Evolutionary conservation across 1,284 basidiomycete species (phyloP), one percentile per base, ranked within the genome.

Genomic region (Apiotrichum porosum): DNA sequence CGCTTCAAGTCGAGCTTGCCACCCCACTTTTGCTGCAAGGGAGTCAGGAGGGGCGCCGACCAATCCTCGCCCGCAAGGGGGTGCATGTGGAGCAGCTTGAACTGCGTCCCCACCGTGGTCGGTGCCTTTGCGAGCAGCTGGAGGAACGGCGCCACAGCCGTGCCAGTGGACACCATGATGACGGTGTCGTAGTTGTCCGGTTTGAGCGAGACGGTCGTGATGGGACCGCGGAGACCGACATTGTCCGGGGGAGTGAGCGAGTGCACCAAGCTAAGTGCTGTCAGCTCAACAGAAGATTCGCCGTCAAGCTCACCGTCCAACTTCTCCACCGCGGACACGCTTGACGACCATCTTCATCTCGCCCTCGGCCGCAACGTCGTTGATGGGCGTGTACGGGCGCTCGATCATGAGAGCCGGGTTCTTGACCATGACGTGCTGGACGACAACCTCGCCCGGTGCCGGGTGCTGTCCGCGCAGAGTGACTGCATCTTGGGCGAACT

Each of bases 101-200:
- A 60, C 14, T 44, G 36, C 2, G 58, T 56, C 5, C 12, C 14
- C 13, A 10, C 9, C 14, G 35, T 10, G 10, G 52, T 6, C 6
- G 52, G 54, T 15, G 65, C 44, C 41, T 65, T 71, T 19, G 61
- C 63, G 9, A 74, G 56, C 1, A 72, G 59, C 56, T 74, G 72
- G 8, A 74, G 61, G 52, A 74, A 72, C 6, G 72, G 72, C 2
- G 71, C 60, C 9, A 74, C 56, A 1, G 65, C 72, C 26, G 72
- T 74, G 18, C 72, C 72, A 9, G 69, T 72, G 6, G 69, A 69
- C 19, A 74, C 63, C 71, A 71, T 71, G 30, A 71, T 52, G 45
- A 72, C 58, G 23, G 57, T 56, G 46, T 71, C 68, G 35, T 66
- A 68, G 13, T 60, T 36, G 0, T 33, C 19, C 1, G 68, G 65